phyloP scores from a whole-genome alignment of 2,329 filamentous ascomycete species.

The Cryphonectria carpinicola region DNA sequence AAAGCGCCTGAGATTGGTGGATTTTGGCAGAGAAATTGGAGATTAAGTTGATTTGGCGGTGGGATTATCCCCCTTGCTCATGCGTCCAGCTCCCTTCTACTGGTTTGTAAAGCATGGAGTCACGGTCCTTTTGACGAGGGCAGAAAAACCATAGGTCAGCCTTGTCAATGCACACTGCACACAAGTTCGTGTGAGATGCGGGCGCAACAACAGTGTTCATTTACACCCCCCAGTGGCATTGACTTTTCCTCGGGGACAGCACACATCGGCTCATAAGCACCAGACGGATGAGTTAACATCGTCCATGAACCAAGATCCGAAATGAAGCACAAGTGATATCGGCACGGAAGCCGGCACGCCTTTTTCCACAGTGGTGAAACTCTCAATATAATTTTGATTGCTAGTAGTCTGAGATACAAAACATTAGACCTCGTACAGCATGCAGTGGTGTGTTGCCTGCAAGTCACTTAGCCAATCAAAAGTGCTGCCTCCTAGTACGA shows the following conservation, averaged over 20 bases:
- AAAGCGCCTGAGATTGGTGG: slow-evolving; percentile 60
- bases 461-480: slow-evolving; percentile 29
- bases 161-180: background rate
- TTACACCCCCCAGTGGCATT: background rate
- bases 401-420: background rate
- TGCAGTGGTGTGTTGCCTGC: background rate
- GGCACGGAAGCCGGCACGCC: background rate
- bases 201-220: background rate
- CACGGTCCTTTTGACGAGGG: slow-evolving; percentile 14
- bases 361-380: background rate
- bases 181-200: background rate
- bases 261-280: background rate
- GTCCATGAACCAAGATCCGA: background rate
- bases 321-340: background rate
- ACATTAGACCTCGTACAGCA: too few species aligned
- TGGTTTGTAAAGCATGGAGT: slow-evolving; percentile 21
- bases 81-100: background rate
- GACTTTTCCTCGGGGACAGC: background rate
- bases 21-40: slow-evolving; percentile 67
- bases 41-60: slow-evolving; percentile 41
- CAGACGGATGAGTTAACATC: background rate
- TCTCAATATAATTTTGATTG: background rate
- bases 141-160: slow-evolving; percentile 10
- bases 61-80: background rate
- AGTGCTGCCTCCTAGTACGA: background rate